Base-by-base conservation (phyloP, 768 basidiomycete genomes). In the Termitomyces sp. region DNA sequence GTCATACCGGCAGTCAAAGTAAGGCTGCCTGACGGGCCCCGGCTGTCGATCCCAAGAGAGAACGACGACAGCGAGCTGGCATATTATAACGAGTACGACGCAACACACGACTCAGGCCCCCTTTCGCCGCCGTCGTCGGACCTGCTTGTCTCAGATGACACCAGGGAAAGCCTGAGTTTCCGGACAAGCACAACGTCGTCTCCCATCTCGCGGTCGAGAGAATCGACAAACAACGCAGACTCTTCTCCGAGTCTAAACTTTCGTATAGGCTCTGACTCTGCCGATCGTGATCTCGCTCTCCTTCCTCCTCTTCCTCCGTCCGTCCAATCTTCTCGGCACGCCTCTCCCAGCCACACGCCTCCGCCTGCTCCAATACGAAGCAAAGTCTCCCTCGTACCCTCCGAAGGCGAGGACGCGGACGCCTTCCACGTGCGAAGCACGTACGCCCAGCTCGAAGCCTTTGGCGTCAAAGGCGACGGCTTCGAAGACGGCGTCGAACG, bases 381-480 rank as follows among this genome's bases (percentile, higher is more conserved):
- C 68, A 80, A 81, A 58, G 71, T 75, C 13, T 90, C 89, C 6
- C 76, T 88, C 18, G 81, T 80, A 0, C 88, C 86, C 1, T 87
- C 87, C 6, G 86, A 86, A 63, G 88, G 87, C 28, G 92, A 94
- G 69, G 92, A 94, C 64, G 67, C 83, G 56, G 92, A 94, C 68
- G 81, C 87, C 7, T 90, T 90, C 64, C 87, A 91, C 69, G 88
- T 95, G 7, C 82, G 92, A 42, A 87, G 80, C 59, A 92, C 91
- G 0, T 95, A 98, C 68, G 96, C 94, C 0, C 83, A 90, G 61
- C 79, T 98, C n/a, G 93, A 98, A 50, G 74, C 81, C 10, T 81
- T 81, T 44, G 96, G 96, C n/a, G 95, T 98, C 38, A 89, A 85
- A 67, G 94, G 95, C 3, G 96, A 98, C 68, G 96, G 96, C 0